A percentile compares a stretch with the other conserved stretches of the same genome.
Conservation (phyloP, 805 yeast genomes). For the Lipomyces oligophaga region DNA sequence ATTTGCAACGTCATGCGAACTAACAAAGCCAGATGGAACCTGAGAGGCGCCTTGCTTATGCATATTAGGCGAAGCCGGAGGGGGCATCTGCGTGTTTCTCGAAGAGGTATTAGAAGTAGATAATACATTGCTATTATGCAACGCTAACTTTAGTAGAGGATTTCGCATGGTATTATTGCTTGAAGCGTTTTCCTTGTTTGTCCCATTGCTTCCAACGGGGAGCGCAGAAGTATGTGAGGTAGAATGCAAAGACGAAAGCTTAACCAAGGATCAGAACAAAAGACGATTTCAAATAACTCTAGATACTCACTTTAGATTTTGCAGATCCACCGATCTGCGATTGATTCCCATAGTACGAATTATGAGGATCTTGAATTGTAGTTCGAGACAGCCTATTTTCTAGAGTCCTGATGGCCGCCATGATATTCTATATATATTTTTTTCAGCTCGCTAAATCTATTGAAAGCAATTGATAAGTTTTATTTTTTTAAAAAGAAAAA, state of each 20-base stretch:
- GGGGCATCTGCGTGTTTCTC: slow-evolving; percentile 23
- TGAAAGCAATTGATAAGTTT: not conserved
- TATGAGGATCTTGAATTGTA: slow-evolving; percentile 19
- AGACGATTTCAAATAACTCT: too few relatives aligned
- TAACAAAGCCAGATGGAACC: slow-evolving; percentile 16
- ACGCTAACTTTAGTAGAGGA: slow-evolving; percentile 25
- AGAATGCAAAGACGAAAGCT: not conserved
- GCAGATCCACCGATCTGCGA: not conserved
- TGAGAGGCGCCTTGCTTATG: slow-evolving; percentile 15
- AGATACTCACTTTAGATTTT: slow-evolving; percentile 7
- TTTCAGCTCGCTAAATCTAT: not conserved
- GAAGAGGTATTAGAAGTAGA: not conserved
- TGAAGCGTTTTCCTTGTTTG: slow-evolving; percentile 18
- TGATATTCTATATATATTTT: not conserved
- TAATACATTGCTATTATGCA: slow-evolving; percentile 16
- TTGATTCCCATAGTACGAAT: slow-evolving; percentile 3
- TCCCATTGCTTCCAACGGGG: not conserved
- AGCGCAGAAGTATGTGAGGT: not conserved
- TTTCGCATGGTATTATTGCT: slow-evolving; percentile 20
- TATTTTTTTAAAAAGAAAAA: not conserved
- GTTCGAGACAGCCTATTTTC: slow-evolving; percentile 25
- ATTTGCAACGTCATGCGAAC: slow-evolving; percentile 17
- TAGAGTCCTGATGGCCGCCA: slow-evolving; percentile 19
- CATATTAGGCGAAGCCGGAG: slow-evolving; percentile 26
- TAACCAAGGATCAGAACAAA: not conserved